Evolutionary conservation across 768 basidiomycete genomes (phyloP).

Genomic region (Bullera alba): DNA sequence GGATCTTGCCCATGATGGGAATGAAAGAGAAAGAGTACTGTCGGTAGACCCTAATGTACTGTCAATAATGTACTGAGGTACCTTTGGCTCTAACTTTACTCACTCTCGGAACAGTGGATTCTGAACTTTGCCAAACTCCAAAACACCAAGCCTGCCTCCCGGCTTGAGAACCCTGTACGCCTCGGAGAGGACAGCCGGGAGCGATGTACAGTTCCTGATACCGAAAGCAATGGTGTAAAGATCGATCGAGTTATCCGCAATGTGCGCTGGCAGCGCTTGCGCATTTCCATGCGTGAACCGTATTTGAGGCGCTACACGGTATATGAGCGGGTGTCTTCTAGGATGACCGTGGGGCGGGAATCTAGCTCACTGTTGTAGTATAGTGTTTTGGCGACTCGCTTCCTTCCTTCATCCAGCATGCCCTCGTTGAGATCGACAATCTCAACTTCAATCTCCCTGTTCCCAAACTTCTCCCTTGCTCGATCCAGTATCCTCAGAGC

Average conservation of each 20-base stretch:
- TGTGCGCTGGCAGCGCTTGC: constrained; percentile 63
- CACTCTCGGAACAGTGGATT: constrained; percentile 81
- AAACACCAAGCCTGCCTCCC: constrained; percentile 87
- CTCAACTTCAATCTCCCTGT: constrained; percentile 80
- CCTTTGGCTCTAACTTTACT: constrained; percentile 44
- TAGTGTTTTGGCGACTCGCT: constrained; percentile 91
- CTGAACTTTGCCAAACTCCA: constrained; percentile 89
- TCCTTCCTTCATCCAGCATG: constrained; percentile 88
- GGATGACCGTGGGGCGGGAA: not conserved
- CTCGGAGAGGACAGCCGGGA: constrained; percentile 77
- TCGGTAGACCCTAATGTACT: constrained; percentile 67
- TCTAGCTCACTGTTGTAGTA: constrained; percentile 76
- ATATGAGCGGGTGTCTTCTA: not conserved
- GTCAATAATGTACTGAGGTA: not conserved
- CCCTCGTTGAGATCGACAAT: constrained; percentile 90
- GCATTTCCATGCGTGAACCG: constrained; percentile 91
- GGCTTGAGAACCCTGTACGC: constrained; percentile 93
- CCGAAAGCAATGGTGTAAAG: constrained; percentile 98
- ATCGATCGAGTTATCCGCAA: constrained; percentile 78
- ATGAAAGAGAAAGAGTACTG: constrained; percentile 94
- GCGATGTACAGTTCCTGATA: constrained; percentile 91
- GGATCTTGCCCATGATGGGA: constrained; percentile 87
- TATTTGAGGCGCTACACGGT: constrained; percentile 70
- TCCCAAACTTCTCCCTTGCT: constrained; percentile 78
- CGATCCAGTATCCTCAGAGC: constrained; percentile 87